These are phyloP conservation scores for Takakia lepidozioides DNA, from an alignment of 225 moss, liverwort and hornwort genomes.

Conservation along the genomic window DNA sequence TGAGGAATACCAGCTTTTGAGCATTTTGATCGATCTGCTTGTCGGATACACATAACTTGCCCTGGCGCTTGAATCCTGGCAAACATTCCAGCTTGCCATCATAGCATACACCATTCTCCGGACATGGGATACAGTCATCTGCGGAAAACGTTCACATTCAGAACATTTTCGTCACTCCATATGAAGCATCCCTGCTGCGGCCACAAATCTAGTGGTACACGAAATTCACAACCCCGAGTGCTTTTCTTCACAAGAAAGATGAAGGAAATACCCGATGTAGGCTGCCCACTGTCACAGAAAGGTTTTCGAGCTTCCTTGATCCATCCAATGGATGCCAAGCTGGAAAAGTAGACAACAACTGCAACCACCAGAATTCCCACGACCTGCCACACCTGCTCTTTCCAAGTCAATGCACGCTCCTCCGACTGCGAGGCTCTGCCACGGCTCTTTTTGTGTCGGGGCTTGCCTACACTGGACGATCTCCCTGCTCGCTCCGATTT, in stretches of 20 bases:
- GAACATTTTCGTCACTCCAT: no score
- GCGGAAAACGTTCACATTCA: no score
- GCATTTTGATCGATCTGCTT: slow-evolving; percentile 49
- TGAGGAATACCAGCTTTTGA: slow-evolving; percentile 51
- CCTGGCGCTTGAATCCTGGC: slow-evolving; percentile 47
- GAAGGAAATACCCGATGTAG: no score
- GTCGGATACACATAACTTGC: slow-evolving; percentile 43
- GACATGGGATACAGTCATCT: slow-evolving; percentile 52
- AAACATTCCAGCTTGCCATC: slow-evolving; percentile 46
- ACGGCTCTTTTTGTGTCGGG: no score
- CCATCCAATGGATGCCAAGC: slow-evolving; percentile 31
- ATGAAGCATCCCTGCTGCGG: no score
- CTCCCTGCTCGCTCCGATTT: no score
- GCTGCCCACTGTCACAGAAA: slow-evolving; percentile 44
- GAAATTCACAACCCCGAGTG: no score
- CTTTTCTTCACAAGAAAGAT: no score
- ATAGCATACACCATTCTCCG: slow-evolving; percentile 40
- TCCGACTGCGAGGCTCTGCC: slow-evolving; percentile 25
- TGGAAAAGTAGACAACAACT: slow-evolving; percentile 32
- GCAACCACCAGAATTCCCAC: slow-evolving; percentile 37
- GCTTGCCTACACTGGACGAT: no score
- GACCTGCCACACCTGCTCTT: slow-evolving; percentile 44
- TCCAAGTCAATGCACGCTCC: slow-evolving; percentile 31
- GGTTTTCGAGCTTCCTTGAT: slow-evolving; percentile 44
- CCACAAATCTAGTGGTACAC: no score